phyloP scores from a whole-genome alignment of 768 basidiomycete genomes.

The Leccinum variicolor region DNA sequence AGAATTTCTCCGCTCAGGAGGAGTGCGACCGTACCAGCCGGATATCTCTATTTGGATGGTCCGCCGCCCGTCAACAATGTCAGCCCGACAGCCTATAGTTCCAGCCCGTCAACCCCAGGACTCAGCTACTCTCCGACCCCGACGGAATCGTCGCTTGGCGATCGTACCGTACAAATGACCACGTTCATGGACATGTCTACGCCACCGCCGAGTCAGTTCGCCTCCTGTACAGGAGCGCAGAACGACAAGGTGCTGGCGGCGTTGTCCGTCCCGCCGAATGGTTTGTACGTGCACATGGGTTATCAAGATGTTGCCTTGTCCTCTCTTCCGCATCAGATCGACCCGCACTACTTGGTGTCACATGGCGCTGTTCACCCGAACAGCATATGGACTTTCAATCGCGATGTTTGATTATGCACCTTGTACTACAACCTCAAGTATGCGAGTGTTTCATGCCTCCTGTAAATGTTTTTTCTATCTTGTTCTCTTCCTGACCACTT shows the following conservation, averaged over 20 bases:
- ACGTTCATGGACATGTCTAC: conserved; percentile 45
- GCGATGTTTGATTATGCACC: conserved; percentile 8
- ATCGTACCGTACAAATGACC: conserved; percentile 55
- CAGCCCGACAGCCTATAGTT: conserved; percentile 27
- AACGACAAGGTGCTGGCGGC: conserved; percentile 31
- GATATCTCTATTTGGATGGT: conserved; percentile 24
- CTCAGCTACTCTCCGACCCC: conserved; percentile 60
- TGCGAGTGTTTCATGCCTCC: conserved; percentile 13
- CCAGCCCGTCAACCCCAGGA: conserved; percentile 52
- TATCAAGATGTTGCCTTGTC: conserved; percentile 14
- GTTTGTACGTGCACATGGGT: conserved; percentile 16
- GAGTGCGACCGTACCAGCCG: conserved; percentile 41
- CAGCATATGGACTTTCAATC: conserved; percentile 15
- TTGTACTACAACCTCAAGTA: conserved; percentile 1
- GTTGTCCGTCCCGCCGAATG: conserved; percentile 16
- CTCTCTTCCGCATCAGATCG: conserved; percentile 7
- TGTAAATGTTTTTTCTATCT: conserved; percentile 22
- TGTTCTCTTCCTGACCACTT: background rate
- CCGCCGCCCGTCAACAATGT: background rate
- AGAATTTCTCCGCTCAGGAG: conserved; percentile 34
- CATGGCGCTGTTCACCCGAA: conserved; percentile 9
- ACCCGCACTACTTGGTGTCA: conserved; percentile 13
- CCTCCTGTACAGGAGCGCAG: conserved; percentile 33
- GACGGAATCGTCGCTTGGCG: conserved; percentile 54
- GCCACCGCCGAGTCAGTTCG: conserved; percentile 36